Evolutionary conservation across 2,329 filamentous ascomycete genomes (phyloP).

Genomic region (Boeremia lycopersici): DNA sequence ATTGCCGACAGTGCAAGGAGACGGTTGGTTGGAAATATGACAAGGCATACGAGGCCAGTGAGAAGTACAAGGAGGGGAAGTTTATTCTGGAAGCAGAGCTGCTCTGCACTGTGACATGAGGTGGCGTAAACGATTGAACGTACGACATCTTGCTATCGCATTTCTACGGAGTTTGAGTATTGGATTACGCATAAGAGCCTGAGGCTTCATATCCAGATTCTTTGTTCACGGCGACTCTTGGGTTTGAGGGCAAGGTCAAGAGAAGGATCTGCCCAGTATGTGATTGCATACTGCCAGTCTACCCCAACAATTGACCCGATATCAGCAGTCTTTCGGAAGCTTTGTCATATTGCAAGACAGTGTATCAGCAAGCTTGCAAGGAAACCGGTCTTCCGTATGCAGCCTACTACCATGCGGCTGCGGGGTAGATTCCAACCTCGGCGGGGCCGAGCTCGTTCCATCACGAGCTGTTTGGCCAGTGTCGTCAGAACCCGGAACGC

Average conservation of each 20-base stretch:
- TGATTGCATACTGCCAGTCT: background rate
- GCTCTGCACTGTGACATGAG: constrained; percentile 72
- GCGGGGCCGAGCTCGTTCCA: constrained; percentile 28
- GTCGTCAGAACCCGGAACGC: constrained; percentile 20
- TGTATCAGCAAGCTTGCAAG: background rate
- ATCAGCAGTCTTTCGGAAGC: background rate
- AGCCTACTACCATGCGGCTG: constrained; percentile 16
- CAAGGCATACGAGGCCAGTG: constrained; percentile 86
- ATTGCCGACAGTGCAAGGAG: constrained; percentile 87
- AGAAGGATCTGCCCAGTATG: background rate
- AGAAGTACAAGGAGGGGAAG: constrained; percentile 99
- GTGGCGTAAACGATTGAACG: background rate
- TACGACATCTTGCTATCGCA: constrained; percentile 17
- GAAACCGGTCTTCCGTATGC: constrained; percentile 3
- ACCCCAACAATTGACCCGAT: background rate
- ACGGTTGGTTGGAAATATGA: constrained; percentile 99
- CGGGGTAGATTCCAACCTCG: constrained; percentile 29
- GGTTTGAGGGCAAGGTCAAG: background rate
- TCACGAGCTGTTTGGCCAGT: constrained; percentile 11
- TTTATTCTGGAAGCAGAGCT: constrained; percentile 94
- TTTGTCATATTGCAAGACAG: background rate
- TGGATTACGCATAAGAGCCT: constrained; percentile 11
- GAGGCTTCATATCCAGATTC: background rate
- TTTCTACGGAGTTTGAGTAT: constrained; percentile 31
- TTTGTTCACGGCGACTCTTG: constrained; percentile 2